Evolutionary conservation across 805 yeast species (phyloP), one percentile per base, ranked within the genome.

Genomic region (Hemisphaericaspora nanyangensis): DNA sequence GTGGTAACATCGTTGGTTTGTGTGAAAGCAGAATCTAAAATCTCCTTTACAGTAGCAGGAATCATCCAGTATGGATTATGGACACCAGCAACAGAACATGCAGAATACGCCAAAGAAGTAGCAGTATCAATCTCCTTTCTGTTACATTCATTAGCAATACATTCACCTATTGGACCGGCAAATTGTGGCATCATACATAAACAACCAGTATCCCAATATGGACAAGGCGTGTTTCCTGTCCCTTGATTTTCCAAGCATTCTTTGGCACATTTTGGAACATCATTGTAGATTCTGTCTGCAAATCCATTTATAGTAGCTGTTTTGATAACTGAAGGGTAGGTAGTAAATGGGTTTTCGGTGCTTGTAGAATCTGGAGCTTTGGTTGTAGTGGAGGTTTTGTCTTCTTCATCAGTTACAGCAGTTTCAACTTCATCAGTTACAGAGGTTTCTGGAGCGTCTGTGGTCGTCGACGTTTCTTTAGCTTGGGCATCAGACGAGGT

Each of bases 221-320:
- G 10, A 44, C 73, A 67, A 35, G 71, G 71, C 15, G 70, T 63
- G 29, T 50, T 46, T 7, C 60, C 59, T 34, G 70, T 63, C 39
- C 57, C 50, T 31, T 48, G 47, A 34, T 39, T 47, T 19, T 63
- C 60, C 10, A 20, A 20, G 55, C 72, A 66, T 4, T 43, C 31
- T 42, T 63, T 54, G 26, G 69, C 72, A 53, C 72, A 66, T 11
- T 49, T 44, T 15, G 72, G 70, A 39, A 60, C 50, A n/a, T 42
- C 42, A 44, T 36, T 54, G 45, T 60, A 60, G 41, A 66, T 59
- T 38, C 50, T 48, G 52, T 66, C 72, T 36, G 71, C 71, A 41
- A 66, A 65, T 40, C 72, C 72, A 44, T 66, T 66, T 43, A 66
- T 63, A 35, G 68, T 50, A 28, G 70, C 70, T 16, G 70, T 65